Conservation (phyloP, 192 early-diverging fungal species). For the Coemansia asiatica region DNA sequence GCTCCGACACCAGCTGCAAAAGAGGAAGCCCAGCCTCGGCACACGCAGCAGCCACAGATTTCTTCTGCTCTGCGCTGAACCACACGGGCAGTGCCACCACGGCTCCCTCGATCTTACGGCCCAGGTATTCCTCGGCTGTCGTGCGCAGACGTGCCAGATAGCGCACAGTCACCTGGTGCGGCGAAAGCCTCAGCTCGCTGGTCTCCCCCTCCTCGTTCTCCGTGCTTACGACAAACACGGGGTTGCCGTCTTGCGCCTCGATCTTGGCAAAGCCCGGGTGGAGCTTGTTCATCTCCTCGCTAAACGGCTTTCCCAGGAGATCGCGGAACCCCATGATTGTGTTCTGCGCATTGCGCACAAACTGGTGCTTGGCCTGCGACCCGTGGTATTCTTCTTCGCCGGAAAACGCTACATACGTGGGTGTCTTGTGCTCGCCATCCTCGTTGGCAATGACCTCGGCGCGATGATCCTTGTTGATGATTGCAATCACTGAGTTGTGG, state of each 20-base stretch:
- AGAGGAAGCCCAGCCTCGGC: constrained; percentile 76
- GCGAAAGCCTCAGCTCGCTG: constrained; percentile 63
- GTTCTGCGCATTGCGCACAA: constrained; percentile 83
- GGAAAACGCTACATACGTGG: constrained; percentile 89
- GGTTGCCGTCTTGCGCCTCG: constrained; percentile 58
- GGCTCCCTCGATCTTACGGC: constrained; percentile 71
- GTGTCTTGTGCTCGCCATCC: constrained; percentile 96
- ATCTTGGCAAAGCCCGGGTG: constrained; percentile 57
- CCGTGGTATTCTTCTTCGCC: constrained; percentile 82
- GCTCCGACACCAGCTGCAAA: constrained; percentile 83
- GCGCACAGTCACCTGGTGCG: constrained; percentile 74
- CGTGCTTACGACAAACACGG: constrained; percentile 65
- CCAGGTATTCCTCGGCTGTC: constrained; percentile 87
- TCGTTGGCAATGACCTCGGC: constrained; percentile 95
- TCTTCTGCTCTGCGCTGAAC: constrained; percentile 72
- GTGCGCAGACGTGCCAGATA: constrained; percentile 79
- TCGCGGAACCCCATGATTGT: constrained; percentile 88
- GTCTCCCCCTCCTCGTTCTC: constrained; percentile 54
- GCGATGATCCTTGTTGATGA: constrained; percentile 70
- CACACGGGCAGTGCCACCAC: constrained; percentile 88
- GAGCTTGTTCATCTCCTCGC: constrained; percentile 34
- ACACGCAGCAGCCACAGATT: constrained; percentile 66
- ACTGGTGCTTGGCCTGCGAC: constrained; percentile 80
- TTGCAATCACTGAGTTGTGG: constrained; percentile 80
- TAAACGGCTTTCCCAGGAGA: constrained; percentile 66